Conservation (phyloP, 495 filamentous ascomycete species). For the Penicillium cataractarum region DNA sequence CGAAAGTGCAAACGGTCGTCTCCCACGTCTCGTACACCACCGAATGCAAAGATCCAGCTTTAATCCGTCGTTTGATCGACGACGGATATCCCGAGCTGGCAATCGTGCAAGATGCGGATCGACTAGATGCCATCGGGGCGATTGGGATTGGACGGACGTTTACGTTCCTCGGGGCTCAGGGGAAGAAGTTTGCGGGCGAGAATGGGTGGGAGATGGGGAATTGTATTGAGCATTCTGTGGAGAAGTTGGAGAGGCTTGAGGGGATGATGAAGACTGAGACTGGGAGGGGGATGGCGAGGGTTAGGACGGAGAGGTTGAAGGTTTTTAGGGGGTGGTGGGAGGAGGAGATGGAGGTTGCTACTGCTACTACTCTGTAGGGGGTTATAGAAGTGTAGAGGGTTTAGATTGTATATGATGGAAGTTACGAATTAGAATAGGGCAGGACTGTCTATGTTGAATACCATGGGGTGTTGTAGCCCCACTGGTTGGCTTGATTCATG, state of each 20-base stretch:
- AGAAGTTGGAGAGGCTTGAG: slow-evolving; percentile 75
- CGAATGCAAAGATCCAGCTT: slow-evolving; percentile 63
- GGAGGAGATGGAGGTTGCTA: slow-evolving; percentile 56
- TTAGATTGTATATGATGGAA: not conserved
- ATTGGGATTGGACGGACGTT: slow-evolving; percentile 81
- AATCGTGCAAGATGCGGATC: slow-evolving; percentile 88
- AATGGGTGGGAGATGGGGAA: slow-evolving; percentile 59
- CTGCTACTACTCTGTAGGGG: too few relatives aligned
- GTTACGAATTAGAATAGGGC: not conserved
- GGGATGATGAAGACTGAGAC: slow-evolving; percentile 82
- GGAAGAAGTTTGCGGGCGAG: slow-evolving; percentile 31
- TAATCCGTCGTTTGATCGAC: slow-evolving; percentile 55
- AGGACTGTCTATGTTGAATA: slow-evolving; percentile 11
- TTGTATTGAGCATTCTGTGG: slow-evolving; percentile 74
- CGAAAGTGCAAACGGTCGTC: slow-evolving; percentile 68
- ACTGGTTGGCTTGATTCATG: slow-evolving; percentile 6
- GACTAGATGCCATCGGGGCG: slow-evolving; percentile 85
- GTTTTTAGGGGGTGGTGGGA: slow-evolving; percentile 73
- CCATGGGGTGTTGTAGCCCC: slow-evolving; percentile 8
- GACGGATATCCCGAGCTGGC: slow-evolving; percentile 69
- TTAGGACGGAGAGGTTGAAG: slow-evolving; percentile 64
- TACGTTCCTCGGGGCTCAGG: slow-evolving; percentile 70
- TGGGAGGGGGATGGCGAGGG: slow-evolving; percentile 66
- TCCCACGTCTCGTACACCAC: slow-evolving; percentile 76
- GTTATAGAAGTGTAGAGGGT: too few relatives aligned